Conservation (phyloP, 805 yeast genomes). For the Wickerhamiella allomyrinae region DNA sequence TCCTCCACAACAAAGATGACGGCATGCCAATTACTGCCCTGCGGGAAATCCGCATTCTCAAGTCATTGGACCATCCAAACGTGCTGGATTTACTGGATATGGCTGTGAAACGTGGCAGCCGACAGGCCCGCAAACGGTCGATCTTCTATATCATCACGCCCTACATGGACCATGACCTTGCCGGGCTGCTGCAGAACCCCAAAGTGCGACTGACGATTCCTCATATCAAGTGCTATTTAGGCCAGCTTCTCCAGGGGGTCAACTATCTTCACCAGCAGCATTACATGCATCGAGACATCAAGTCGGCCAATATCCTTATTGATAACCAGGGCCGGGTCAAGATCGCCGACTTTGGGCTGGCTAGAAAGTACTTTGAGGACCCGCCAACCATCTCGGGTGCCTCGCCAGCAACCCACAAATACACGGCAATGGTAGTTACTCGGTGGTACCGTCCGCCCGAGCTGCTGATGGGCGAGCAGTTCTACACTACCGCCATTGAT, state of each 20-base stretch:
- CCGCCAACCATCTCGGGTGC: conserved; percentile 40
- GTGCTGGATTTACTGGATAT: conserved; percentile 68
- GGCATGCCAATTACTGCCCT: conserved; percentile 87
- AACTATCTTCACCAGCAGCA: conserved; percentile 56
- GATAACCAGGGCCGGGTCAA: conserved; percentile 66
- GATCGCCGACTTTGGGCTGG: conserved; percentile 92
- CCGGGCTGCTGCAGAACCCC: conserved; percentile 79
- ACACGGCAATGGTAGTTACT: conserved; percentile 74
- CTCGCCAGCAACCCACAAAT: conserved; percentile 27
- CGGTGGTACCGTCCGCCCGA: conserved; percentile 98
- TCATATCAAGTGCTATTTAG: conserved; percentile 71
- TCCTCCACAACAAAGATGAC: conserved; percentile 64
- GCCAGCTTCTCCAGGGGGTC: conserved; percentile 66
- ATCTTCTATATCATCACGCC: conserved; percentile 78
- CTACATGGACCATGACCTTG: conserved; percentile 82
- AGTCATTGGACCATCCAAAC: conserved; percentile 52
- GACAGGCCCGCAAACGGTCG: conserved; percentile 20
- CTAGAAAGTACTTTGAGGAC: conserved; percentile 54
- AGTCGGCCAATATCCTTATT: conserved; percentile 86
- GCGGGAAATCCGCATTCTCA: conserved; percentile 76
- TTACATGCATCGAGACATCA: conserved; percentile 77
- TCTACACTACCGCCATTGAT: conserved; percentile 88
- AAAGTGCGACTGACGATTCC: conserved; percentile 41
- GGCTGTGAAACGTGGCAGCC: conserved; percentile 33
- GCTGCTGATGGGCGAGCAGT: conserved; percentile 66